Evolutionary conservation across 805 yeast species (phyloP).

Genomic region (Nematodospora valgi): DNA sequence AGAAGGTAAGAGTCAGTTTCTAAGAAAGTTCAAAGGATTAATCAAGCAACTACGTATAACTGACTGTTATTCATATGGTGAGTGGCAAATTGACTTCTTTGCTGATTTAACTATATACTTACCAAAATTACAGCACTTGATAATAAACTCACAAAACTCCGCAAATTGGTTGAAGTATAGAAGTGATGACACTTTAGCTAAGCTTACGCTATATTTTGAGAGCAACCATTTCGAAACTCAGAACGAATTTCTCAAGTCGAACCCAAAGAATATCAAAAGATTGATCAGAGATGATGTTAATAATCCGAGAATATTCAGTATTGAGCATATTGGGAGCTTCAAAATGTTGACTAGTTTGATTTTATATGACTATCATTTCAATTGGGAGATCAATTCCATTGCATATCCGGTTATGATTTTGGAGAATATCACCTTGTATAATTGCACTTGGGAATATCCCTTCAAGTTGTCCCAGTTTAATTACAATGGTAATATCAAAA

Average conservation of each 20-base stretch:
- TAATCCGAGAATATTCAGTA: constrained; percentile 33
- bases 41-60: constrained; percentile 25
- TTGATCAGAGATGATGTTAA: constrained; percentile 1
- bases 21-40: constrained; percentile 10
- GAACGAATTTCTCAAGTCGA: constrained; percentile 5
- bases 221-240: constrained; percentile 16
- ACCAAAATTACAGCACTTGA: constrained; percentile 20
- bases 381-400: constrained; percentile 31
- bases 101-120: constrained; percentile 17
- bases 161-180: constrained; percentile 43
- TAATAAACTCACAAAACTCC: constrained; percentile 32
- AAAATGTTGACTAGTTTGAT: constrained; percentile 26
- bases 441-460: constrained; percentile 60
- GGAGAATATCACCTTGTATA: constrained; percentile 25
- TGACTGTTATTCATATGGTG: constrained; percentile 32
- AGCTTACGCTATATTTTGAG: constrained; percentile 26
- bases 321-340: constrained; percentile 43
- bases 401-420: constrained; percentile 15
- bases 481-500: constrained; percentile 17
- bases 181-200: constrained; percentile 13
- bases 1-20: constrained; percentile 6
- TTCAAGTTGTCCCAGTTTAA: constrained; percentile 41
- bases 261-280: constrained; percentile 16
- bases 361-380: constrained; percentile 40
- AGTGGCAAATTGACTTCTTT: constrained; percentile 32